Evolutionary conservation across 768 basidiomycete genomes (phyloP), one percentile per base, ranked within the genome.

Genomic region (Cystofilobasidium macerans): DNA sequence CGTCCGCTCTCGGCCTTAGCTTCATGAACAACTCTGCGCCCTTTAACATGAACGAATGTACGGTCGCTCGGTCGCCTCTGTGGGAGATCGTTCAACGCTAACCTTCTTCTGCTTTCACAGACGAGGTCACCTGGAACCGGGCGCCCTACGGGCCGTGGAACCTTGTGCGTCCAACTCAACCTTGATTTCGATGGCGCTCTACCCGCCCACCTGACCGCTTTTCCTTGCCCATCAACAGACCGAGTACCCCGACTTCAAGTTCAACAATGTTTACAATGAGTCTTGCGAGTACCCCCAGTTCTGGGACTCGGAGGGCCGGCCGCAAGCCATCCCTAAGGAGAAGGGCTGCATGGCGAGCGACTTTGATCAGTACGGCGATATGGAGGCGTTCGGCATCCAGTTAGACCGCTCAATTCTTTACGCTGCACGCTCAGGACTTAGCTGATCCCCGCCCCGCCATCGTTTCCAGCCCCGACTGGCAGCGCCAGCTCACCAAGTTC

Each of bases 351-450:
- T 84, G 69, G 74, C 77, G n/a, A 90, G 88, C 22, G 88, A 90
- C 67, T 93, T 94, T 71, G 92, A 94, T 77, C 91, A 93, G 69
- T 95, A 87, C 71, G 92, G 92, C 69, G 92, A 95, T 77, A 89
- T 90, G 84, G 92, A 95, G 76, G 92, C 92, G 69, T 94, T 94
- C 74, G 92, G 92, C 85, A 90, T 95, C 35, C 88, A 68, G 87
- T 51, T n/a, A n/a, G n/a, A n/a, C n/a, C n/a, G n/a, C n/a, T n/a
- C n/a, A n/a, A n/a, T n/a, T n/a, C n/a, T n/a, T n/a, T n/a, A n/a
- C n/a, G n/a, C n/a, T n/a, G n/a, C n/a, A n/a, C n/a, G n/a, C n/a
- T n/a, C n/a, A n/a, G n/a, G n/a, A n/a, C 33, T 45, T 3, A 36
- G 20, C 16, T 18, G 2, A 30, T 22, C 36, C n/a, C 36, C 35